Percentiles rank a stretch among this genome's conserved stretches.
Evolutionary conservation across 768 basidiomycete species (phyloP).

Genomic region (Mycena haematopus): DNA sequence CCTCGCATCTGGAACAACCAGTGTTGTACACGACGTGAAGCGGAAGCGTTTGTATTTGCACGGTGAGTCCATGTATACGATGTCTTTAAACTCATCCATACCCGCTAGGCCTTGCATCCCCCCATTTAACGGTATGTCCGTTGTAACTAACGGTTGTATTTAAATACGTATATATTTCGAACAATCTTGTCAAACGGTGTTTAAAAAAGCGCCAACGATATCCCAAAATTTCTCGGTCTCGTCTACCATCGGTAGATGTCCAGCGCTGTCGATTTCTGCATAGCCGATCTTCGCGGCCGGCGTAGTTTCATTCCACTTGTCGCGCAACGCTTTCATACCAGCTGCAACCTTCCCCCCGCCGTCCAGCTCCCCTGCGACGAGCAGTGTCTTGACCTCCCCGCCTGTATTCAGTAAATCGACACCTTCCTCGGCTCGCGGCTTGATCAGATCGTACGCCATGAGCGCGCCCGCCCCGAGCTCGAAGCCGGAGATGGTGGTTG

Average conservation of each 20-base stretch:
- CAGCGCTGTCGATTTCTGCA: constrained; percentile 44
- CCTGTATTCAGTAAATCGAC: constrained; percentile 35
- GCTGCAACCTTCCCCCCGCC: constrained; percentile 53
- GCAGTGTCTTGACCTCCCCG: constrained; percentile 41
- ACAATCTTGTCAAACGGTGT: constrained; percentile 15
- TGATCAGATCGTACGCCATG: constrained; percentile 49
- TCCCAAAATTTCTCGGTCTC: constrained; percentile 49
- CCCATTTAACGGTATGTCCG: constrained; percentile 42
- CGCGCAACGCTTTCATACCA: constrained; percentile 42
- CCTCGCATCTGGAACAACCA: constrained; percentile 61
- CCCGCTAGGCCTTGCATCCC: constrained; percentile 39
- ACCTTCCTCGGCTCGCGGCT: constrained; percentile 27
- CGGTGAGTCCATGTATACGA: constrained; percentile 45
- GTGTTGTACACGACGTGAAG: constrained; percentile 59
- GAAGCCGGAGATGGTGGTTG: constrained; percentile 41
- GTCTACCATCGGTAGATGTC: constrained; percentile 63
- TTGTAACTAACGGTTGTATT: constrained; percentile 6
- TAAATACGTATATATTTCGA: neutral
- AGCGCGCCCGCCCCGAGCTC: constrained; percentile 58
- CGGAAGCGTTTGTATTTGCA: constrained; percentile 60
- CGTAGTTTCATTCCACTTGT: constrained; percentile 40
- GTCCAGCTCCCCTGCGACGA: constrained; percentile 55
- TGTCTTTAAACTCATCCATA: neutral
- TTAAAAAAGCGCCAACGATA: constrained; percentile 41
- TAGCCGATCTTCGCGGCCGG: constrained; percentile 37